A percentile compares a stretch with the other conserved stretches of the same genome.
Evolutionary conservation across 441 rosid species (phyloP).

Genomic region (Erodium texanum): DNA sequence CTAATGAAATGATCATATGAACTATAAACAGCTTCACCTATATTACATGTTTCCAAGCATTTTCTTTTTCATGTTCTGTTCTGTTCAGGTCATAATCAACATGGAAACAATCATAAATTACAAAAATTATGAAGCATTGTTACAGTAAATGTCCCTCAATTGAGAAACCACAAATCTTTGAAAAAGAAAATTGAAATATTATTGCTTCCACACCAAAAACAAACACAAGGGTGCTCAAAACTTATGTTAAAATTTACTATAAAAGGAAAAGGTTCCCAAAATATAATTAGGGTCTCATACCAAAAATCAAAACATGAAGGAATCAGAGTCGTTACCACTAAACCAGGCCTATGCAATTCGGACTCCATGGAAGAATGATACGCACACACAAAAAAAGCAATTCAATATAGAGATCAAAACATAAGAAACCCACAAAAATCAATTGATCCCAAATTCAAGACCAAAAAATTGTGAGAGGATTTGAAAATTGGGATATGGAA

Average conservation of each 20-base stretch:
- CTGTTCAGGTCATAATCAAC: not conserved
- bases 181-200: not conserved
- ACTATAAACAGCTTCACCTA: not conserved
- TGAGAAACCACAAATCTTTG: not conserved
- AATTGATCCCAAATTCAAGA: not conserved
- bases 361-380: not conserved
- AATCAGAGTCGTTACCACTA: not conserved
- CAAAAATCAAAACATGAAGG: not conserved
- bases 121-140: not conserved
- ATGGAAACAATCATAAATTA: not conserved
- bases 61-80: not conserved
- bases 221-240: not conserved
- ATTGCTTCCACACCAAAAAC: not conserved
- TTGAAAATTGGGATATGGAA: not conserved
- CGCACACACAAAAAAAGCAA: not conserved
- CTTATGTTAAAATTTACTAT: not conserved
- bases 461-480: not conserved
- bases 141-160: not conserved
- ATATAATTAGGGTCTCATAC: not conserved
- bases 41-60: not conserved
- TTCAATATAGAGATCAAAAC: not conserved
- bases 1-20: not conserved
- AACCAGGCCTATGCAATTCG: not conserved
- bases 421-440: not conserved
- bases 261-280: not conserved